These are phyloP conservation scores for Macrophomina phaseolina DNA, from an alignment of 2,329 filamentous ascomycete species.

Conservation along the genomic window DNA sequence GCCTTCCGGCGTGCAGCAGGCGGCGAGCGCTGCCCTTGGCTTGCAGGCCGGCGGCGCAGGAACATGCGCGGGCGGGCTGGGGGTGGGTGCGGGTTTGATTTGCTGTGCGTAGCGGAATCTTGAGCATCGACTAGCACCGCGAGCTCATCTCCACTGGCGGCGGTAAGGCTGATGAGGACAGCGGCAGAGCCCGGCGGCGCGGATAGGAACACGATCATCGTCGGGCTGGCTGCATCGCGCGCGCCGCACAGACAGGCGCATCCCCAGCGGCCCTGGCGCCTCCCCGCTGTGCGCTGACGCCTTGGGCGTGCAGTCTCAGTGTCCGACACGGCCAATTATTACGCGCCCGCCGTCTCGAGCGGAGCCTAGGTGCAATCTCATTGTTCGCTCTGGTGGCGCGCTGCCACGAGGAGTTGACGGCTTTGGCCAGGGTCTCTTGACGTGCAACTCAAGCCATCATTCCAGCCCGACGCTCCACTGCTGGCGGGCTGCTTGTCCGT, in stretches of 20 bases:
- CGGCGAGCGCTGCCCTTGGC: conserved; percentile 20
- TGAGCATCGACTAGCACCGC: background rate
- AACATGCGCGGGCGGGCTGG: background rate
- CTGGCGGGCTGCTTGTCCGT: background rate
- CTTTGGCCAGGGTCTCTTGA: conserved; percentile 22
- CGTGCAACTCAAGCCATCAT: conserved; percentile 19
- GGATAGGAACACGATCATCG: conserved; percentile 12
- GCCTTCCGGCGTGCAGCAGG: conserved; percentile 1
- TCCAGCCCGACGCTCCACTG: conserved; percentile 20
- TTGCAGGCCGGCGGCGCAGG: conserved; percentile 18
- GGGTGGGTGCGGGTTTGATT: background rate
- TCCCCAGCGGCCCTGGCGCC: conserved; percentile 22
- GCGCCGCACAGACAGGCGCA: conserved; percentile 23
- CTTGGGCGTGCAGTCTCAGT: conserved; percentile 23
- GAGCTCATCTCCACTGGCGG: background rate
- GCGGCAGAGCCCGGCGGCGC: conserved; percentile 15
- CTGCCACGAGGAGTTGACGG: conserved; percentile 15
- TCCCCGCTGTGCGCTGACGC: conserved; percentile 23
- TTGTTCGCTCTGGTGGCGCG: conserved; percentile 22
- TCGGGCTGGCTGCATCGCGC: conserved; percentile 14
- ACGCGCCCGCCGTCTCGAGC: conserved; percentile 19
- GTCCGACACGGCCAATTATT: conserved; percentile 13
- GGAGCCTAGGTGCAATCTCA: conserved; percentile 19
- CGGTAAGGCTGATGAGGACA: conserved; percentile 19
- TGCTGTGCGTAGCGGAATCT: conserved; percentile 15